Evolutionary conservation across 2,329 filamentous ascomycete species (phyloP).

Genomic region (Pseudomassariella vexata): DNA sequence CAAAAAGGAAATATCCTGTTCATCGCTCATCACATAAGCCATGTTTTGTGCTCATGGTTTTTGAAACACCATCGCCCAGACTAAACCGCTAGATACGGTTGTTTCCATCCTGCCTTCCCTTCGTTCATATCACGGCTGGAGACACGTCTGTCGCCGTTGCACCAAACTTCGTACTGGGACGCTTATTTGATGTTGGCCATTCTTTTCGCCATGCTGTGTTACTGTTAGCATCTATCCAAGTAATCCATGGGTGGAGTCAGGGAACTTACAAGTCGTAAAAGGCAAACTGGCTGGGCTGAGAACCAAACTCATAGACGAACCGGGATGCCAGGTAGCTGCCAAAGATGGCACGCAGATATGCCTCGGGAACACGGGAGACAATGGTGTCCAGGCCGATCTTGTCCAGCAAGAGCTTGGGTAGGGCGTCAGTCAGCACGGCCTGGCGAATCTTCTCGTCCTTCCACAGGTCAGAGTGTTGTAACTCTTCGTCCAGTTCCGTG

Average conservation of each 20-base stretch:
- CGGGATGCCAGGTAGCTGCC: conserved; percentile 91
- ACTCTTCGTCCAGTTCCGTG: conserved; percentile 92
- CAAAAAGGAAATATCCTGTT: no score
- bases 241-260: background rate
- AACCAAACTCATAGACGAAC: conserved; percentile 94
- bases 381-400: conserved; percentile 91
- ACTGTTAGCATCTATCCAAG: conserved; percentile 22
- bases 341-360: conserved; percentile 91
- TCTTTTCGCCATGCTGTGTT: conserved; percentile 57
- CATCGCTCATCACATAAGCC: no score
- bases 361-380: conserved; percentile 79
- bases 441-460: conserved; percentile 71
- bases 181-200: conserved; percentile 42
- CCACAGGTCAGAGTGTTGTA: conserved; percentile 92
- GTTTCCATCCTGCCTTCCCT: no score
- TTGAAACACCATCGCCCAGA: no score
- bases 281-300: conserved; percentile 88
- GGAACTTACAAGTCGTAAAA: conserved; percentile 92
- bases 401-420: conserved; percentile 76
- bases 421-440: conserved; percentile 75
- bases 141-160: no score
- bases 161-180: no score
- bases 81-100: no score
- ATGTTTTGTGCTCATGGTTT: no score
- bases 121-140: no score